A percentile compares a stretch with the other conserved stretches of the same genome.
These are phyloP conservation scores for Nicotiana tomentosiformis DNA, from an alignment of 257 asterid genomes.

Conservation along the genomic window DNA sequence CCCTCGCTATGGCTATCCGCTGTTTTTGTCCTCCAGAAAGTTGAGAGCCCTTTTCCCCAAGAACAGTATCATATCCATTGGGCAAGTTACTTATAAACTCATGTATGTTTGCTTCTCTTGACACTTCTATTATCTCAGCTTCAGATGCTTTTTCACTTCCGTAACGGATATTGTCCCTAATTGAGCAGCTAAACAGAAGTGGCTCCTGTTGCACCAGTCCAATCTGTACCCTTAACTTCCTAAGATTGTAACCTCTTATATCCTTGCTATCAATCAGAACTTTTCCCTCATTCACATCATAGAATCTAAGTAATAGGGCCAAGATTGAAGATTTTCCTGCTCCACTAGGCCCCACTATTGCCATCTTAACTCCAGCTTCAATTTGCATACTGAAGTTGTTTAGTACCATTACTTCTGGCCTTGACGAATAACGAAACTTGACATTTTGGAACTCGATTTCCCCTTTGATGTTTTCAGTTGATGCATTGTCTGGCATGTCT, in stretches of 20 bases:
- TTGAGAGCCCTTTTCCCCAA: conserved; percentile 77
- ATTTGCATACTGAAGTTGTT: conserved; percentile 53
- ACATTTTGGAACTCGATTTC: conserved; percentile 50
- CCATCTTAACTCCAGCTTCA: conserved; percentile 56
- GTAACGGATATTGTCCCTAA: conserved; percentile 55
- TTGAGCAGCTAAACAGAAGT: conserved; percentile 63
- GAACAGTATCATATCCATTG: conserved; percentile 52
- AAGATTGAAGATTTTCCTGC: conserved; percentile 66
- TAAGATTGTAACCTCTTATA: conserved; percentile 41
- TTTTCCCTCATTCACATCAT: conserved; percentile 45
- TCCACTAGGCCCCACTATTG: conserved; percentile 75
- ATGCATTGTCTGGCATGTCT: conserved; percentile 38
- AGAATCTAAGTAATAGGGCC: conserved; percentile 65
- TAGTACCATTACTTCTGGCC: conserved; percentile 48
- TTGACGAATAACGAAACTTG: conserved; percentile 50
- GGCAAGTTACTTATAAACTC: conserved; percentile 67
- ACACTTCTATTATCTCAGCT: conserved; percentile 56
- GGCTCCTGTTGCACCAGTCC: conserved; percentile 87
- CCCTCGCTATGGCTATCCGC: conserved; percentile 65
- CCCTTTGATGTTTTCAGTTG: conserved; percentile 40
- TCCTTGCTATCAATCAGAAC: conserved; percentile 50
- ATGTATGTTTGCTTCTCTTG: conserved; percentile 63
- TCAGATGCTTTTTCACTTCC: conserved; percentile 68
- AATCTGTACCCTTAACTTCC: conserved; percentile 41
- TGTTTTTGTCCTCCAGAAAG: conserved; percentile 90